Conservation (phyloP, 441 rosid genomes). For the Mallotus repandus region DNA sequence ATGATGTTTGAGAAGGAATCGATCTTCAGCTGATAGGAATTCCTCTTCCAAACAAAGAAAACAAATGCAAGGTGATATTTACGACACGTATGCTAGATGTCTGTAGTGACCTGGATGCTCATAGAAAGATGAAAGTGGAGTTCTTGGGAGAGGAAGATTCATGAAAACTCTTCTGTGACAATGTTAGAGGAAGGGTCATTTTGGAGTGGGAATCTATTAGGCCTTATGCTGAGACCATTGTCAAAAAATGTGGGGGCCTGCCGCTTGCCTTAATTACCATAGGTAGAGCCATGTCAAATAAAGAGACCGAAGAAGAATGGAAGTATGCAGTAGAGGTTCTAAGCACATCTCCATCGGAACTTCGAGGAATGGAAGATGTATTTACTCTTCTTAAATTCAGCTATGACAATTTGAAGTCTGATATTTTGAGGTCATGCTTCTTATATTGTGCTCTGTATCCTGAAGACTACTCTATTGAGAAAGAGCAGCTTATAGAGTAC, state of each 20-base stretch:
- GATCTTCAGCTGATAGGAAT: slow-evolving; percentile 42
- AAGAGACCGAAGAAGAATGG: slow-evolving; percentile 56
- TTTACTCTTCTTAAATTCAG: slow-evolving; percentile 43
- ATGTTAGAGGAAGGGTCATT: slow-evolving; percentile 30
- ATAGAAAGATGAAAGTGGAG: slow-evolving; percentile 40
- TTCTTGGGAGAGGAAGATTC: slow-evolving; percentile 38
- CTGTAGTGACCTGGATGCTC: slow-evolving; percentile 43
- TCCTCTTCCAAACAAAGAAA: slow-evolving; percentile 41
- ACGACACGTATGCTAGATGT: slow-evolving; percentile 45
- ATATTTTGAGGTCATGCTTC: slow-evolving; percentile 44
- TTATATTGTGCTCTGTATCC: slow-evolving; percentile 56
- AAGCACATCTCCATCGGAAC: slow-evolving; percentile 31
- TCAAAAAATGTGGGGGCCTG: slow-evolving; percentile 54
- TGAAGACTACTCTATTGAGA: slow-evolving; percentile 43
- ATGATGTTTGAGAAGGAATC: slow-evolving; percentile 56
- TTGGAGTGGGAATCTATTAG: slow-evolving; percentile 35
- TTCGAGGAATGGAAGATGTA: slow-evolving; percentile 50
- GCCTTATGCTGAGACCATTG: slow-evolving; percentile 37
- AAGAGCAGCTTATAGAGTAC: slow-evolving; percentile 50
- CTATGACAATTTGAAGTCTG: slow-evolving; percentile 47
- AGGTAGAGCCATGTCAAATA: slow-evolving; percentile 51
- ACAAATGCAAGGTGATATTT: slow-evolving; percentile 48
- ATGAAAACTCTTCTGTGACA: slow-evolving; percentile 45
- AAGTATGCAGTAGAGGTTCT: slow-evolving; percentile 41
- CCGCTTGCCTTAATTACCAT: slow-evolving; percentile 52